Evolutionary conservation across 2,329 filamentous ascomycete species (phyloP).

Genomic region (Zelopaecilomyces penicillatus): DNA sequence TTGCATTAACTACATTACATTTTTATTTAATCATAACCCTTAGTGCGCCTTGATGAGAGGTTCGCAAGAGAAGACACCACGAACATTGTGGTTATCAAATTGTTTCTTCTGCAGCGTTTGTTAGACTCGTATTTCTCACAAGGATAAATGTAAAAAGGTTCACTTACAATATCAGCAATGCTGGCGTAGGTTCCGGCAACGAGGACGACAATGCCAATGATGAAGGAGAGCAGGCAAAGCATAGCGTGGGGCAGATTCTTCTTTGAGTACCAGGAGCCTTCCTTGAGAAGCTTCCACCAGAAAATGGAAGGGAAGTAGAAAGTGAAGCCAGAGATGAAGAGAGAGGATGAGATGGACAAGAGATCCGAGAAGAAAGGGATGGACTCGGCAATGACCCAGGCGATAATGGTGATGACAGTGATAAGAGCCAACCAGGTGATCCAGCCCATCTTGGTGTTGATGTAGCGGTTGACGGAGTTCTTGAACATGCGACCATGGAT

Average conservation of each 20-base stretch:
- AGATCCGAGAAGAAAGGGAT: slow-evolving; percentile 65
- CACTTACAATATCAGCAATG: slow-evolving; percentile 19
- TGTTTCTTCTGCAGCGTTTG: slow-evolving; percentile 7
- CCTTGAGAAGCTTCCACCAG: slow-evolving; percentile 29
- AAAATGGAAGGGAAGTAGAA: slow-evolving; percentile 32
- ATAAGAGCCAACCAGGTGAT: slow-evolving; percentile 51
- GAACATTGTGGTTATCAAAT: slow-evolving; percentile 5
- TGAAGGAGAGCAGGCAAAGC: slow-evolving; percentile 16
- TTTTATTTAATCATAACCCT: not conserved
- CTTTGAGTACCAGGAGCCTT: slow-evolving; percentile 17
- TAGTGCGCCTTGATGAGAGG: not conserved
- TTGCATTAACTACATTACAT: no score
- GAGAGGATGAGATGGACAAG: slow-evolving; percentile 41
- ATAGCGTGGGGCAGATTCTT: slow-evolving; percentile 17
- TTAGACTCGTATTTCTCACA: slow-evolving; percentile 2
- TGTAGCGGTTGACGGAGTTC: slow-evolving; percentile 34
- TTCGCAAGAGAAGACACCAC: slow-evolving; percentile 9
- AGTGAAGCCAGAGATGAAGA: slow-evolving; percentile 35
- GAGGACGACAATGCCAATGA: slow-evolving; percentile 17
- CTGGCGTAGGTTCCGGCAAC: slow-evolving; percentile 19
- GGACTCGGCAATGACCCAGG: slow-evolving; percentile 62
- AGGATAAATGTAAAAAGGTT: not conserved
- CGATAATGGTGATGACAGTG: slow-evolving; percentile 47
- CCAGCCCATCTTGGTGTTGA: slow-evolving; percentile 42
- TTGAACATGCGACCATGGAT: slow-evolving; percentile 37